Evolutionary conservation across 805 yeast genomes (phyloP).

Genomic region (Wickerhamiella domercqiae): DNA sequence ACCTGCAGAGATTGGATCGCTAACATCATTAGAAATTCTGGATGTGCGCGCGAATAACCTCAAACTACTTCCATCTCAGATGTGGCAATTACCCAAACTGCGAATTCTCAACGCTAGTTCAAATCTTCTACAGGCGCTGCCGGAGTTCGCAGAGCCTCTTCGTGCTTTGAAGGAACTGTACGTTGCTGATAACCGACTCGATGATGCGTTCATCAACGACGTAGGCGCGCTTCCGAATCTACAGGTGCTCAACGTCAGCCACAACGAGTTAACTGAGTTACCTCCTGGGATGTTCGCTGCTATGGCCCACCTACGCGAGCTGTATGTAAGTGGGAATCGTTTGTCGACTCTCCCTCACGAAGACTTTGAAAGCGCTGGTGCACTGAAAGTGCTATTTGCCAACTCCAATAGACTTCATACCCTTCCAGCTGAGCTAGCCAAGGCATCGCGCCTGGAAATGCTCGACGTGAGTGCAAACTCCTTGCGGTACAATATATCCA

Average conservation of each 20-base stretch:
- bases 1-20: constrained; percentile 49
- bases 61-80: constrained; percentile 47
- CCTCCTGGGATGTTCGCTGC: constrained; percentile 56
- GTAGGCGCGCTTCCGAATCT: constrained; percentile 45
- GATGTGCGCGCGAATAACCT: constrained; percentile 80
- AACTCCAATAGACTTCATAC: constrained; percentile 79
- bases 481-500: constrained; percentile 79
- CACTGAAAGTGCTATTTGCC: constrained; percentile 46
- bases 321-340: constrained; percentile 73
- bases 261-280: constrained; percentile 70
- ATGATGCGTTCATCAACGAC: constrained; percentile 59
- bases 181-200: constrained; percentile 70
- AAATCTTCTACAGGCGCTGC: constrained; percentile 13
- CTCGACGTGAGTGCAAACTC: constrained; percentile 87
- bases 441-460: constrained; percentile 43
- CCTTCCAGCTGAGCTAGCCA: constrained; percentile 75
- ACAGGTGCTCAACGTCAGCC: constrained; percentile 55
- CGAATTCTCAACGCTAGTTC: constrained; percentile 19
- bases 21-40: constrained; percentile 44
- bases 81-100: constrained; percentile 39
- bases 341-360: constrained; percentile 72
- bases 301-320: constrained; percentile 39
- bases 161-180: constrained; percentile 27
- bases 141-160: constrained; percentile 1
- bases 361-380: constrained; percentile 48